A percentile compares a stretch with the other conserved stretches of the same genome.
These are phyloP conservation scores for Hevea brasiliensis DNA, from an alignment of 345 rosid genomes.

Conservation along the genomic window DNA sequence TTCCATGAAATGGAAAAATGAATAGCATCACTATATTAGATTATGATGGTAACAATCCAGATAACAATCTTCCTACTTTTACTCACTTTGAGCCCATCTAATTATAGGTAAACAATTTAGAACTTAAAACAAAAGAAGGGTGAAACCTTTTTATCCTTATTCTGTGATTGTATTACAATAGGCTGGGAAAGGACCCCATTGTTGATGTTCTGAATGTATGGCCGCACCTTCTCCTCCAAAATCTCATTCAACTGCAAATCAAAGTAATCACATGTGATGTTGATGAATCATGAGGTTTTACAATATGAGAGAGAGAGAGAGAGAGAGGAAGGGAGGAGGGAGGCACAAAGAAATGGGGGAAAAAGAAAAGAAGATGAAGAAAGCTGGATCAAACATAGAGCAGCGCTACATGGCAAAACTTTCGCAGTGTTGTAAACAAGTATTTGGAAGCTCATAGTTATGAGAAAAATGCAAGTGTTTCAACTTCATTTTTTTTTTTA, in stretches of 20 bases:
- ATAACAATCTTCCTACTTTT: not conserved
- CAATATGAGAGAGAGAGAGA: not conserved
- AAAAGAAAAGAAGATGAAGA: not conserved
- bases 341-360: not conserved
- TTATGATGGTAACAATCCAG: not conserved
- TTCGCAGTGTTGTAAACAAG: not conserved
- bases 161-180: conserved; percentile 52
- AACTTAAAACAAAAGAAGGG: not conserved
- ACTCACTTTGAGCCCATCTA: not conserved
- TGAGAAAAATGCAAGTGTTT: not conserved
- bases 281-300: not conserved
- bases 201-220: conserved; percentile 53
- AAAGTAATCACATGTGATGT: conserved; percentile 7
- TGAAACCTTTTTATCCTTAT: conserved; percentile 46
- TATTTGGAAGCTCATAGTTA: not conserved
- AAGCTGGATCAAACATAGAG: not conserved
- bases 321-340: not conserved
- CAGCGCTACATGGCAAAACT: not conserved
- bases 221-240: conserved; percentile 83
- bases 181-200: conserved; percentile 57
- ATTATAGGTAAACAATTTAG: not conserved
- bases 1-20: not conserved
- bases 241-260: conserved; percentile 63
- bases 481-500: not conserved
- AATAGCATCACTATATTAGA: not conserved